phyloP scores from a whole-genome alignment of 805 yeast species.

The Komagataella kurtzmanii region DNA sequence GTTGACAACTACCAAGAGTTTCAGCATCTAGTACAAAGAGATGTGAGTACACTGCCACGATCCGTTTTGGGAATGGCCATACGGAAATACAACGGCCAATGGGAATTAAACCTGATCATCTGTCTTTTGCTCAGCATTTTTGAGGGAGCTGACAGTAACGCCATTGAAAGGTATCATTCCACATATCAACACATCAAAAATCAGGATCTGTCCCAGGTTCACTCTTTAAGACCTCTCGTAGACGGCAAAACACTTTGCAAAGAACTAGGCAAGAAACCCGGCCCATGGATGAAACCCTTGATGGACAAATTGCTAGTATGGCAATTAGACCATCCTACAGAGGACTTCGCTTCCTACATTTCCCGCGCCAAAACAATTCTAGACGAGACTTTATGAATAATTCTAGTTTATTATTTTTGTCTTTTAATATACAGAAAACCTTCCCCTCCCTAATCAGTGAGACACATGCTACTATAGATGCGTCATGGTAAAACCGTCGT shows the following conservation, averaged over 20 bases:
- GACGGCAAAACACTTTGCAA: constrained; percentile 62
- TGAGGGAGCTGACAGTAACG: constrained; percentile 4
- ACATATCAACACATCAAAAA: constrained; percentile 20
- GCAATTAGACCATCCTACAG: constrained; percentile 67
- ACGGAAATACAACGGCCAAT: constrained; percentile 36
- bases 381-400: background rate
- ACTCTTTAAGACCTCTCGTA: constrained; percentile 46
- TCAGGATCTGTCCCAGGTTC: constrained; percentile 25
- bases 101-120: constrained; percentile 24
- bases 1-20: constrained; percentile 19
- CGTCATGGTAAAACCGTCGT: constrained; percentile 3
- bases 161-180: constrained; percentile 15
- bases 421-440: background rate
- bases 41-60: constrained; percentile 22
- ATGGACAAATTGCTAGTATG: constrained; percentile 46
- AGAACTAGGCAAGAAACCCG: constrained; percentile 49
- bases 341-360: constrained; percentile 39
- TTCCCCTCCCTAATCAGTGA: background rate
- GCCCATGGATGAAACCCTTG: constrained; percentile 69
- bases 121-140: constrained; percentile 10
- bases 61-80: constrained; percentile 50
- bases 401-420: background rate
- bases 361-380: constrained; percentile 17
- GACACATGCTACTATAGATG: background rate
- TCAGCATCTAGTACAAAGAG: constrained; percentile 11